Base-by-base conservation (phyloP, 108 stramenopile genomes). In the Aurantiochytrium sp. region DNA sequence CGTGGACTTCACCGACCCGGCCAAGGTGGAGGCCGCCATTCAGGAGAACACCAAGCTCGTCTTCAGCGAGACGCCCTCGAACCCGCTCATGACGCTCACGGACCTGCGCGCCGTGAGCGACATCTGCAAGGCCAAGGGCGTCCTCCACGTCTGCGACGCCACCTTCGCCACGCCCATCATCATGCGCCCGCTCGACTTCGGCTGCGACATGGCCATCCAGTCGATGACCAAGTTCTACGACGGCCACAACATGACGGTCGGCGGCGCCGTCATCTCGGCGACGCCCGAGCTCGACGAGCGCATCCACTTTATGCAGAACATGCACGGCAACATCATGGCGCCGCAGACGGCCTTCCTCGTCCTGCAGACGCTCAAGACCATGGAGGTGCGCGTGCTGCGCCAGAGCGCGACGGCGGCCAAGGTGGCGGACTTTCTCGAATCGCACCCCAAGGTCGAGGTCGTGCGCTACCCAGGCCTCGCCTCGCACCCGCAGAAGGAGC, bases 321-420 rank as follows among this genome's bases (percentile, higher is more conserved):
- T 95, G 93, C 94, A 95, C 87, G 95, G 95, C n/a, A 95, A 95
- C 92, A 95, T 95, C 52, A 93, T 95, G 93, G 81, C 92, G 68
- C 94, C 94, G 65, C 95, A 95, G 92, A 94, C 93, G 4, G 94
- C 95, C 54, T 96, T 92, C 88, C 85, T 95, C 69, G 94, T 95
- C 87, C 93, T 96, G 41, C 94, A 95, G 85, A 88, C 94, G 55
- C 93, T 94, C 91, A 96, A 95, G 91, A 96, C 95, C 31, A 94
- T 96, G 94, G 92, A 89, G 86, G 73, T 96, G 73, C 94, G 95
- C 37, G 92, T 95, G 68, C 68, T 86, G 19, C 94, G 91, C 73
- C 95, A 94, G 85, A 93, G 93, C 54, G 59, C 52, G 21, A 94
- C 94, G 52, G 95, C 95, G 34, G 92, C 94, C 92, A 91, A 91